Evolutionary conservation across 768 basidiomycete genomes (phyloP), one percentile per base, ranked within the genome.

Genomic region (Xerocomellus dryophilus): DNA sequence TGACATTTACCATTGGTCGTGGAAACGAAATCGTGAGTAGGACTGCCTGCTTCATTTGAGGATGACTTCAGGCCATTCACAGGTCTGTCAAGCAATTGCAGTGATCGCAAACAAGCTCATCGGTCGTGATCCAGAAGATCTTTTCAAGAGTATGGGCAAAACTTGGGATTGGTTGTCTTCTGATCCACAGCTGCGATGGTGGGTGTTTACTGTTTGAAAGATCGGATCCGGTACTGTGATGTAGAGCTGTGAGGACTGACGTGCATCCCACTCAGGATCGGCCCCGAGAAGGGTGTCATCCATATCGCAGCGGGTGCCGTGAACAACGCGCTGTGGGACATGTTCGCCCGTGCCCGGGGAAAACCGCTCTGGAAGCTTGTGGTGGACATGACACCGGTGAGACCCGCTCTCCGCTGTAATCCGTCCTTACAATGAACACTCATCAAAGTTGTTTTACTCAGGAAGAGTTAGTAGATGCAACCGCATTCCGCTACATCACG

Each of bases 291-390:
- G 71, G 95, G 95, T 47, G 92, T 98, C 3, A 94, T 98, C 49
- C 90, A 93, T 66, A 85, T 96, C 47, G 92, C 93, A 3, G 81
- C 89, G 0, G 91, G 82, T 6, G 91, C 92, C 2, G 92, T 98
- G 8, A 83, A 91, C 68, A 97, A 97, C 59, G 95, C 94, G 0
- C 64, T 96, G 2, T 98, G 95, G 95, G 95, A 97, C 64, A 84
- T 96, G 83, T 93, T 84, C 59, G 91, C 92, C 3, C 82, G 86
- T 44, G 77, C 85, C 25, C 74, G 86, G 59, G 76, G 80, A 48
- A 96, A 96, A 71, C 95, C 95, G 6, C 73, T 97, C 4, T 98
- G 95, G 95, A 95, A 97, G 68, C 78, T 98, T 15, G 79, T 98
- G 44, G 86, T 87, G 1, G 95, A 98, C 63, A 93, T 97, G 75